These are phyloP conservation scores for Athelia sp. DNA, from an alignment of 1,284 basidiomycete species.

Conservation along the genomic window DNA sequence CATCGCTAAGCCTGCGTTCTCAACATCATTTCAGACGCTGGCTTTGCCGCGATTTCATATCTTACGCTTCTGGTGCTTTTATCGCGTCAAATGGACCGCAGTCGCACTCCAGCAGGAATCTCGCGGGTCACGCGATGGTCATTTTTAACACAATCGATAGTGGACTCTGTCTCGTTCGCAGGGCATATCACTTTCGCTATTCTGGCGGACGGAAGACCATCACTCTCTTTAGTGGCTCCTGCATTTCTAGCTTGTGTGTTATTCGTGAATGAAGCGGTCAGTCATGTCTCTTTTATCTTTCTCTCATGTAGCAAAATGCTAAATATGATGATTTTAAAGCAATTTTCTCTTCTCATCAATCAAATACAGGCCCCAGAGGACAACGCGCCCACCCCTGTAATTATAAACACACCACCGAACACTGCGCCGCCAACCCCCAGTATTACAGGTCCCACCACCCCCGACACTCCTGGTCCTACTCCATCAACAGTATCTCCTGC, in stretches of 20 bases:
- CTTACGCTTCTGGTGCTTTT: conserved; percentile 63
- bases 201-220: conserved; percentile 72
- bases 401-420: conserved; percentile 18
- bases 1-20: conserved; percentile 7
- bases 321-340: conserved; percentile 42
- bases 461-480: conserved; percentile 14
- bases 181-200: conserved; percentile 84
- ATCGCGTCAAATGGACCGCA: conserved; percentile 67
- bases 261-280: conserved; percentile 70
- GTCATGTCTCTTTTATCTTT: conserved; percentile 20
- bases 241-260: conserved; percentile 73
- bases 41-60: conserved; percentile 62
- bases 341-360: conserved; percentile 77
- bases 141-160: conserved; percentile 70
- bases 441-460: background rate
- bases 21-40: conserved; percentile 53
- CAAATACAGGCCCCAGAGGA: conserved; percentile 82
- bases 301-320: background rate
- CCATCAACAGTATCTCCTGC: too few species aligned
- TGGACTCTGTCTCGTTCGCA: conserved; percentile 80
- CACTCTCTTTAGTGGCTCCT: conserved; percentile 74
- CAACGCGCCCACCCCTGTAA: conserved; percentile 18
- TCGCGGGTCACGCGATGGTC: conserved; percentile 78
- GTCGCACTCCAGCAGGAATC: conserved; percentile 75
- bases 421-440: conserved; percentile 7